Evolutionary conservation across 257 asterid genomes (phyloP).

Genomic region (Gentiana macrophylla): DNA sequence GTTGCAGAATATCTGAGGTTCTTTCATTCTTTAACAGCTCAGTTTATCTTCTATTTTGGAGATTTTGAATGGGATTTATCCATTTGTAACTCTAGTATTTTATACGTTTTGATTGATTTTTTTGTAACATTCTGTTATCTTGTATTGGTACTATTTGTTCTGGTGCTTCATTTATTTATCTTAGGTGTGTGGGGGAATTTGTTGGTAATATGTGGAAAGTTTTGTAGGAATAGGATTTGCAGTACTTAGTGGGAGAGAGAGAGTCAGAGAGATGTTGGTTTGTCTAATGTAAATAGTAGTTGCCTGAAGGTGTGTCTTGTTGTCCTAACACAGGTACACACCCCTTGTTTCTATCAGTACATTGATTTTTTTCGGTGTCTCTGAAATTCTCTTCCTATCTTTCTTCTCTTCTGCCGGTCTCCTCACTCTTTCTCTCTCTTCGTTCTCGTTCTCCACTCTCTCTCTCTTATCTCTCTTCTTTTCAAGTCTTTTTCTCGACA

Average conservation of each 20-base stretch:
- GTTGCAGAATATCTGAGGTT: slow-evolving; percentile 70
- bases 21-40: not conserved
- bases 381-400: slow-evolving; percentile 1
- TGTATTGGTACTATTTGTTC: slow-evolving; percentile 6
- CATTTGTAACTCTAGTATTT: slow-evolving; percentile 9
- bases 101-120: not conserved
- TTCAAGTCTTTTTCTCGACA: too few relatives aligned
- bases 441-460: not conserved
- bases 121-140: not conserved
- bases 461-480: not conserved
- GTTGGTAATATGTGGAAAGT: not conserved
- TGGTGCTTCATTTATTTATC: slow-evolving; percentile 2
- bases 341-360: not conserved
- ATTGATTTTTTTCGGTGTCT: not conserved
- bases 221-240: slow-evolving; percentile 13
- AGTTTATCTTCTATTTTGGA: too few relatives aligned
- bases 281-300: slow-evolving; percentile 9
- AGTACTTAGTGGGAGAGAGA: slow-evolving; percentile 3
- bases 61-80: too few relatives aligned
- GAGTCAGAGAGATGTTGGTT: slow-evolving; percentile 5
- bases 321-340: not conserved
- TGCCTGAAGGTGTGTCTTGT: not conserved
- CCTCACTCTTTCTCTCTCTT: slow-evolving; percentile 6
- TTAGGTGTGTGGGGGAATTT: not conserved
- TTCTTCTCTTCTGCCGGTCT: not conserved